Evolutionary conservation across 1,139 yeast species (phyloP), one percentile per base, ranked within the genome.

Genomic region (Yamadazyma songkhlaensis): DNA sequence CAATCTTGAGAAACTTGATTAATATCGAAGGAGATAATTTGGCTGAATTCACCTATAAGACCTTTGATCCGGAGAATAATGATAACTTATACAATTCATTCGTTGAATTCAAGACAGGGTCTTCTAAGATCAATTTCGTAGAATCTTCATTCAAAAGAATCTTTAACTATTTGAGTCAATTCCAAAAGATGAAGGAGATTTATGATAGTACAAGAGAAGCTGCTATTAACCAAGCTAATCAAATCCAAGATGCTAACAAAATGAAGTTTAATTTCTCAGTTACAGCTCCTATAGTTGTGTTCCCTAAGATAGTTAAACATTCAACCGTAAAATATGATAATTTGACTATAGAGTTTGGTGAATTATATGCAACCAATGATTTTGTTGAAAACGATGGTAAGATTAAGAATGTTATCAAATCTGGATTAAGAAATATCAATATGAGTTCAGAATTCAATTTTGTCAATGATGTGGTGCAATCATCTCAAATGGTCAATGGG

Each of bases 191-290:
- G 96, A 92, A 92, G 58, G 79, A 80, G 2, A 71, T 90, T 11
- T 92, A 84, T 57, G 98, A 92, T 51, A 68, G 77, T 12, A 95
- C 97, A 0, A 74, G 98, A 44, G 88, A 84, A 50, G 87, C 90
- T 9, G 97, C 97, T 0, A 63, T 71, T 7, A 64, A 66, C 39
- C 83, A 80, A 53, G 89, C 90, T 2, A 73, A 64, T 39, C 85
- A 75, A 50, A 77, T 83, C 36, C 82, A 83, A 39, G 72, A 70
- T 45, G 79, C 85, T 0, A 74, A 66, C 34, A 75, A 73, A 46
- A 80, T 88, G 59, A 81, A 81, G 46, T 77, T 92, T 53, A 85
- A 89, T 51, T 62, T 94, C 24, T 60, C 79, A 14, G 68, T 92
- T 10, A 74, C 78, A 37, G 89, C 97, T 0, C 99, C 98, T 0